Percentiles rank a stretch among this genome's conserved stretches.
These are phyloP conservation scores for Schoenoplectus triqueter DNA, from an alignment of 202 grass and related monocot species.

Conservation along the genomic window DNA sequence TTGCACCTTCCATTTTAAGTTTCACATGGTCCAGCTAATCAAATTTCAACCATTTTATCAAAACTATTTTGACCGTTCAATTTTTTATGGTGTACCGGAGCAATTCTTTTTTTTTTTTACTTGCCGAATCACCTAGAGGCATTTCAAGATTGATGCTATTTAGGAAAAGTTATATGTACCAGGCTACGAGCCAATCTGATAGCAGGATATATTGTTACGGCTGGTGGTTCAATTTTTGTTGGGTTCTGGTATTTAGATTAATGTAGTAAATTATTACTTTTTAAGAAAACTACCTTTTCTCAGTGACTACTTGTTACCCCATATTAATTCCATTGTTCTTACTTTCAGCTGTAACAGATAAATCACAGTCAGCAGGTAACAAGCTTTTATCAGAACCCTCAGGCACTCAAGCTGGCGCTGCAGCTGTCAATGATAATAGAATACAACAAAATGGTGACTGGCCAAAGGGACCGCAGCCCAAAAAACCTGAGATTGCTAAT, in stretches of 20 bases:
- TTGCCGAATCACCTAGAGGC: constrained; percentile 5
- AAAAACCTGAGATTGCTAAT: constrained; percentile 59
- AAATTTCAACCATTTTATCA: no score
- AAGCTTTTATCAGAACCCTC: constrained; percentile 56
- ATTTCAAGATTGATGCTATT: neutral
- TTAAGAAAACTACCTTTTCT: neutral
- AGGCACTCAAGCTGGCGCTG: constrained; percentile 43
- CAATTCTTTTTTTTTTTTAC: neutral
- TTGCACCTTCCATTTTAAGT: no score
- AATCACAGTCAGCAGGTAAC: constrained; percentile 50
- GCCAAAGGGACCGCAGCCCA: constrained; percentile 49
- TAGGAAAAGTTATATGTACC: neutral
- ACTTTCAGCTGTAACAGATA: constrained; percentile 57
- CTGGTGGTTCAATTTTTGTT: neutral
- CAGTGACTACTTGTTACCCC: neutral
- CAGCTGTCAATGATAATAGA: constrained; percentile 61
- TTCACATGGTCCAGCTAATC: no score
- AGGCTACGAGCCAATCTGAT: neutral
- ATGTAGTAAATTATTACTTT: neutral
- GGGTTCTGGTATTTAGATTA: constrained; percentile 12
- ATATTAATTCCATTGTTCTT: constrained; percentile 22
- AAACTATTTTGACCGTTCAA: no score
- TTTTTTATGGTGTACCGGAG: no score
- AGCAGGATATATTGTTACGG: neutral
- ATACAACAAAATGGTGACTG: constrained; percentile 53